A percentile compares a stretch with the other conserved stretches of the same genome.
These are phyloP conservation scores for Austroboletus niveus DNA, from an alignment of 1,284 basidiomycete genomes.

Conservation along the genomic window DNA sequence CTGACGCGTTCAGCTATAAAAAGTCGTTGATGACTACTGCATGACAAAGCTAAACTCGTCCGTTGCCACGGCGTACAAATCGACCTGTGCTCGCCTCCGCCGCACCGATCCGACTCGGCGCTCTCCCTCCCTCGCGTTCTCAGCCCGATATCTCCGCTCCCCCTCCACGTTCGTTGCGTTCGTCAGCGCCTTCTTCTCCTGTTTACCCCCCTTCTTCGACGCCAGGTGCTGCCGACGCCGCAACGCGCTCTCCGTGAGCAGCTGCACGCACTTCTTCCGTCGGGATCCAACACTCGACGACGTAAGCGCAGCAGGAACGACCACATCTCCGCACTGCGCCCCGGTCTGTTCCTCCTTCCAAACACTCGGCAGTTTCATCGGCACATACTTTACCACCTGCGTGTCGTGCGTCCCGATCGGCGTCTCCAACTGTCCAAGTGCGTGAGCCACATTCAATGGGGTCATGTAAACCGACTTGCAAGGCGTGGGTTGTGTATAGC, in stretches of 20 bases:
- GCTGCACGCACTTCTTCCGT: slow-evolving; percentile 20
- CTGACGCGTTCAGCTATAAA: background rate
- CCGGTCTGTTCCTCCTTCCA: slow-evolving; percentile 18
- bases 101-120: slow-evolving; percentile 1
- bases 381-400: slow-evolving; percentile 20
- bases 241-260: slow-evolving; percentile 23
- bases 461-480: slow-evolving; percentile 12
- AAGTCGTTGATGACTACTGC: background rate
- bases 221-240: slow-evolving; percentile 20
- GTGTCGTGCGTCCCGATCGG: slow-evolving; percentile 20
- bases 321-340: background rate
- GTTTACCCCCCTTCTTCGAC: slow-evolving; percentile 1
- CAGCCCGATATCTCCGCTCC: background rate
- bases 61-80: slow-evolving; percentile 14
- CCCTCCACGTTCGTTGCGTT: slow-evolving; percentile 18
- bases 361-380: slow-evolving; percentile 16
- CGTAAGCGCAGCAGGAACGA: background rate
- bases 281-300: background rate
- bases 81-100: slow-evolving; percentile 12
- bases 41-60: slow-evolving; percentile 19
- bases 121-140: slow-evolving; percentile 7
- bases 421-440: slow-evolving; percentile 12
- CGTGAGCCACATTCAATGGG: background rate
- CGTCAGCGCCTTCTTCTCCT: slow-evolving; percentile 11
- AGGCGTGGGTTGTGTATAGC: slow-evolving; percentile 17